phyloP scores from a whole-genome alignment of 345 rosid species.

The Brassica nigra region DNA sequence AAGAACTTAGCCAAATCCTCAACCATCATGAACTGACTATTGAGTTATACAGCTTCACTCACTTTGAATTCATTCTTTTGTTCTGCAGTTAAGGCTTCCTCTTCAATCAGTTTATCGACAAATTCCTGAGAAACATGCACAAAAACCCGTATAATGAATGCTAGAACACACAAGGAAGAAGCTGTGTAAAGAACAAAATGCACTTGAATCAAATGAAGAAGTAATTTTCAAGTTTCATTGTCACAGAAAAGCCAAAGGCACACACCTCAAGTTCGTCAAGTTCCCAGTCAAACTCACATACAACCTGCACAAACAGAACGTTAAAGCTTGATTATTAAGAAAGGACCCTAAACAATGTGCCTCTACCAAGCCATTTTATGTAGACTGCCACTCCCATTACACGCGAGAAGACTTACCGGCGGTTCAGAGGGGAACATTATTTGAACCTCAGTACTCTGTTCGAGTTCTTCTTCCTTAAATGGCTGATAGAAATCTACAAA shows the following conservation, averaged over 20 bases:
- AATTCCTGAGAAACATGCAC: constrained; percentile 59
- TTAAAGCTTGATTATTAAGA: not conserved
- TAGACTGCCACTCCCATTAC: constrained; percentile 17
- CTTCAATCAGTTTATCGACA: constrained; percentile 59
- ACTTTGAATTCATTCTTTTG: constrained; percentile 90
- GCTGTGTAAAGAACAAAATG: not conserved
- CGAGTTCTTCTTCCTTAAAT: constrained; percentile 80
- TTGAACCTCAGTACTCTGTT: constrained; percentile 82
- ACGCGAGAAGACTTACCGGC: constrained; percentile 64
- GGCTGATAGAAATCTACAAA: constrained; percentile 86
- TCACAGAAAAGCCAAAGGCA: constrained; percentile 26
- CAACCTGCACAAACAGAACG: constrained; percentile 60
- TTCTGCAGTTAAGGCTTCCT: constrained; percentile 69
- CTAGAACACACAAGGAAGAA: constrained; percentile 2
- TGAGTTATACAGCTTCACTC: constrained; percentile 12
- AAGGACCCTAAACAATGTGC: not conserved
- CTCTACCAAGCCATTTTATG: constrained; percentile 1
- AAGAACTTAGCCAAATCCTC: constrained; percentile 8
- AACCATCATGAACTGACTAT: constrained; percentile 2
- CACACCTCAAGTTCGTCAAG: constrained; percentile 82
- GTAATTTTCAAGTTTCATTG: not conserved
- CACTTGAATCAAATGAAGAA: not conserved
- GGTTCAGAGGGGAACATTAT: constrained; percentile 80
- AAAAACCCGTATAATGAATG: constrained; percentile 18
- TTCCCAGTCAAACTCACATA: constrained; percentile 96